Evolutionary conservation across 2,329 filamentous ascomycete genomes (phyloP).

Genomic region (Zarea fungicola): DNA sequence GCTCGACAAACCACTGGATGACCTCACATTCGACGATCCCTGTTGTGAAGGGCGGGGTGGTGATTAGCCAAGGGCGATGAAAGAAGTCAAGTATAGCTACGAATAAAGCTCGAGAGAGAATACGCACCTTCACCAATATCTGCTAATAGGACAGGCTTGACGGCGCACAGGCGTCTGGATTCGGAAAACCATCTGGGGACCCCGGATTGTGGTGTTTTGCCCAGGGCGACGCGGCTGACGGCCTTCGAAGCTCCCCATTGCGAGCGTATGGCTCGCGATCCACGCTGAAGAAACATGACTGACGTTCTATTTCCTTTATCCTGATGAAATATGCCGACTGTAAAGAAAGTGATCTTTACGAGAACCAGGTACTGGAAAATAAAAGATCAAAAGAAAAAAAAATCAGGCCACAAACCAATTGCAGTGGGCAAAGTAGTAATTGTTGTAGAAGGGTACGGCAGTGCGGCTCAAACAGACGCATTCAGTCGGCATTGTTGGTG

Average conservation of each 20-base stretch:
- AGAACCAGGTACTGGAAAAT: background rate
- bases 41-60: conserved; percentile 29
- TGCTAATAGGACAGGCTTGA: conserved; percentile 77
- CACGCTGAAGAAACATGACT: conserved; percentile 51
- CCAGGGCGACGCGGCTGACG: conserved; percentile 30
- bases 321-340: conserved; percentile 1
- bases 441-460: conserved; percentile 1
- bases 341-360: background rate
- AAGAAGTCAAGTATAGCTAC: background rate
- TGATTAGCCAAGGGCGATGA: background rate
- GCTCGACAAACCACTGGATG: conserved; percentile 99
- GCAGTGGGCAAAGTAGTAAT: conserved; percentile 7
- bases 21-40: conserved; percentile 98
- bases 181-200: conserved; percentile 45
- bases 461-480: conserved; percentile 19
- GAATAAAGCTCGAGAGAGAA: background rate
- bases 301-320: background rate
- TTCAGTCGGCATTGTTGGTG: conserved; percentile 32
- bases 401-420: background rate
- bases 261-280: conserved; percentile 44
- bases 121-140: conserved; percentile 77
- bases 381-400: background rate
- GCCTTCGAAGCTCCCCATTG: conserved; percentile 45
- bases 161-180: conserved; percentile 43
- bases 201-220: conserved; percentile 25